Evolutionary conservation across 345 rosid species (phyloP).

Genomic region (Salix purpurea): DNA sequence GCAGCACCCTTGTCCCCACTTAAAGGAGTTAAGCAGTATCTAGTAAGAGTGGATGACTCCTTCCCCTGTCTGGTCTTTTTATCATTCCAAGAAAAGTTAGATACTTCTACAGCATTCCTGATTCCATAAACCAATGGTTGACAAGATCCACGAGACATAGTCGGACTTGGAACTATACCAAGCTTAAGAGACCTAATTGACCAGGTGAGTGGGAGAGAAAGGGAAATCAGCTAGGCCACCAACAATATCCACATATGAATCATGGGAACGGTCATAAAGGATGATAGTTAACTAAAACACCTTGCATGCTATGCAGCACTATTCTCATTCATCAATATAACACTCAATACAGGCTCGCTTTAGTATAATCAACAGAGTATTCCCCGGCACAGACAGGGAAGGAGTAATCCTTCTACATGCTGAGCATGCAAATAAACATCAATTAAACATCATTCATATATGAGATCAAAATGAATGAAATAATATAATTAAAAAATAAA

Average conservation of each 20-base stretch:
- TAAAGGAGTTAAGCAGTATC: slow-evolving; percentile 60
- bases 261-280: background rate
- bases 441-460: background rate
- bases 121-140: slow-evolving; percentile 52
- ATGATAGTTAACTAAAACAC: background rate
- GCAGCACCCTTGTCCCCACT: slow-evolving; percentile 46
- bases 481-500: no score
- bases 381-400: background rate
- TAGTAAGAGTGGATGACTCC: slow-evolving; percentile 61
- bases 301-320: background rate
- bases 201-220: slow-evolving; percentile 2
- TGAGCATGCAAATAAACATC: background rate
- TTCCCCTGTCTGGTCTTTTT: slow-evolving; percentile 69
- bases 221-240: slow-evolving; percentile 6
- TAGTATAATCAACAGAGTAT: background rate
- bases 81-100: slow-evolving; percentile 68
- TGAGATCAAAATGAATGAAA: background rate
- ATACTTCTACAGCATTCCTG: slow-evolving; percentile 54
- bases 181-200: slow-evolving; percentile 68
- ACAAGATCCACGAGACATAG: slow-evolving; percentile 42
- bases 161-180: slow-evolving; percentile 67
- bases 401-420: background rate
- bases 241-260: background rate
- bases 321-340: background rate
- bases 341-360: background rate